Percentiles rank a stretch among this genome's conserved stretches.
Conservation (phyloP, 371 early-diverging fungal species). For the Quaeritorhiza haematococci region DNA sequence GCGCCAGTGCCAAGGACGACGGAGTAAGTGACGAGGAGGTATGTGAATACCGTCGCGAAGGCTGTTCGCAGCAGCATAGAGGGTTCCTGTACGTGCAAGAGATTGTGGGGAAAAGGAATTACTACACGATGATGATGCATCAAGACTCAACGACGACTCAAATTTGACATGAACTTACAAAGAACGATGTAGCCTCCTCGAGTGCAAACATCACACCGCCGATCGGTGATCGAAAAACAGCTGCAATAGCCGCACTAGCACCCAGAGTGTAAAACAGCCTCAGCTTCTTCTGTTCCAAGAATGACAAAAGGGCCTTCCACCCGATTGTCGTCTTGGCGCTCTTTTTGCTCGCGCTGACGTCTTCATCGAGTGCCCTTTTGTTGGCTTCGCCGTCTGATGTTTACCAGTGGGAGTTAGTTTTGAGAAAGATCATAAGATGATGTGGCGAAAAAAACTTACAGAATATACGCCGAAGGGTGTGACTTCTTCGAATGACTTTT, state of each 20-base stretch:
- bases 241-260: conserved; percentile 26
- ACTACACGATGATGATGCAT: too few species aligned
- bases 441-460: conserved; percentile 10
- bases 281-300: conserved; percentile 17
- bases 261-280: conserved; percentile 32
- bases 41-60: neutral
- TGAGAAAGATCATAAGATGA: too few species aligned
- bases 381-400: too few species aligned
- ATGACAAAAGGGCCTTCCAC: conserved; percentile 13
- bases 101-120: too few species aligned
- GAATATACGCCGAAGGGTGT: conserved; percentile 11
- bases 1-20: neutral
- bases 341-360: too few species aligned
- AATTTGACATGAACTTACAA: conserved; percentile 1
- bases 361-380: neutral
- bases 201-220: conserved; percentile 35
- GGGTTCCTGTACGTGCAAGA: neutral
- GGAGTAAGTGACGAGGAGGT: neutral
- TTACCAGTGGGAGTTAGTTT: too few species aligned
- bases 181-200: conserved; percentile 33
- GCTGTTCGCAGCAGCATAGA: neutral
- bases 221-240: conserved; percentile 28
- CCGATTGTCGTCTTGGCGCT: neutral
- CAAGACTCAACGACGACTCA: too few species aligned
- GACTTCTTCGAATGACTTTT: neutral